Evolutionary conservation across 768 basidiomycete genomes (phyloP).

Genomic region (Cystobasidium onofrii): DNA sequence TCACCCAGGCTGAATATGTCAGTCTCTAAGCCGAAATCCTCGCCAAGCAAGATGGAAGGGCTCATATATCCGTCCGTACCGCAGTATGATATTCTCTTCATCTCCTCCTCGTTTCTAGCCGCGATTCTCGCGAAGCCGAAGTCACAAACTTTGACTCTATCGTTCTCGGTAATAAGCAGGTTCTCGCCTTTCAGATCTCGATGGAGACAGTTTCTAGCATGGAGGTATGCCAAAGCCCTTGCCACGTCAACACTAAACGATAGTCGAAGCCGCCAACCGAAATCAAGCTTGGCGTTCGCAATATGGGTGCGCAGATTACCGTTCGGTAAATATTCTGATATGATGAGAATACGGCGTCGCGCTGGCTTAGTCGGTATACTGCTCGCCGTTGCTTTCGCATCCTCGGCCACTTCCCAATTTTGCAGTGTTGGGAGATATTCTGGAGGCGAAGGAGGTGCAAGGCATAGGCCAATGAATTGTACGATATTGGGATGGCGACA

Average conservation of each 20-base stretch:
- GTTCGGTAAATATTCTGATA: constrained; percentile 74
- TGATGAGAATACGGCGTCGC: constrained; percentile 80
- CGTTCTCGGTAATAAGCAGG: constrained; percentile 85
- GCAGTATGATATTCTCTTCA: constrained; percentile 47
- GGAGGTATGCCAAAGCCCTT: constrained; percentile 82
- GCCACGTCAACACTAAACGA: constrained; percentile 93
- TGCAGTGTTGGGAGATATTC: constrained; percentile 1
- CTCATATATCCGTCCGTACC: constrained; percentile 44
- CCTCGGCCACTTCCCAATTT: constrained; percentile 12
- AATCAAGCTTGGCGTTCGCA: constrained; percentile 52
- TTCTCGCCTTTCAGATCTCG: constrained; percentile 94
- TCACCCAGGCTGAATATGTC: constrained; percentile 80
- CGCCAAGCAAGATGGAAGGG: constrained; percentile 63
- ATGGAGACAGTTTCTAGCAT: constrained; percentile 67
- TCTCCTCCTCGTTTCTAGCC: constrained; percentile 80
- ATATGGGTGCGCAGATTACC: constrained; percentile 84
- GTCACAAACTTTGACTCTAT: constrained; percentile 87
- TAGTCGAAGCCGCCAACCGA: constrained; percentile 81
- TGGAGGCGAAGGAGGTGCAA: constrained; percentile 58
- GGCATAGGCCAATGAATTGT: constrained; percentile 79
- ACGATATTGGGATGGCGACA: constrained; percentile 87
- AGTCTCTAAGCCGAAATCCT: constrained; percentile 85
- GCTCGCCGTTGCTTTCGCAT: not conserved
- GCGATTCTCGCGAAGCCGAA: constrained; percentile 96
- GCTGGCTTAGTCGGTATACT: not conserved